Conservation (phyloP, 306 rosid genomes). For the Medicago ruthenica region DNA sequence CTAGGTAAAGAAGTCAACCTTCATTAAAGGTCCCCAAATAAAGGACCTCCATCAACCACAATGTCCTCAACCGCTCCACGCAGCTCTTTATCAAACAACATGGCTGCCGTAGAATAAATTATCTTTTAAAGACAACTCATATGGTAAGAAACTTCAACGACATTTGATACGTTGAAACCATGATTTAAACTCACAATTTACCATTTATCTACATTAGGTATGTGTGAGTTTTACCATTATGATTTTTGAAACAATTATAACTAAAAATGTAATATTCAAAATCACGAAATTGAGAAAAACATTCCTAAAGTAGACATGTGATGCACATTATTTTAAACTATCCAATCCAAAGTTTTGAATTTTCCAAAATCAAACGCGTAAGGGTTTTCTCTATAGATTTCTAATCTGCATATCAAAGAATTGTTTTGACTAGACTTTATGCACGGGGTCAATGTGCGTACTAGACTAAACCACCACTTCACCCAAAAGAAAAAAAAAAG, state of each 20-base stretch:
- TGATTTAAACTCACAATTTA: no score
- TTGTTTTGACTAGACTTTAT: constrained; percentile 20
- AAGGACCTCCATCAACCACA: no score
- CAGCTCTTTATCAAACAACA: no score
- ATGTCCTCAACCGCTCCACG: no score
- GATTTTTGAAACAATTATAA: not conserved
- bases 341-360: not conserved
- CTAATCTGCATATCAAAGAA: not conserved
- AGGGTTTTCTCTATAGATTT: not conserved
- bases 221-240: no score
- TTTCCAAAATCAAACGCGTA: not conserved
- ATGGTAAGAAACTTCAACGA: no score
- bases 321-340: not conserved
- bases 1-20: no score
- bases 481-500: not conserved
- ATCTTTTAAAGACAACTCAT: no score
- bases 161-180: no score
- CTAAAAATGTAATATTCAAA: not conserved
- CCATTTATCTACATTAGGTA: no score
- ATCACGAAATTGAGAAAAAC: not conserved
- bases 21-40: no score
- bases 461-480: not conserved
- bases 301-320: not conserved
- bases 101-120: no score
- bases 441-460: not conserved